Conservation (phyloP, 495 filamentous ascomycete genomes). For the Hypoxylon rickii region DNA sequence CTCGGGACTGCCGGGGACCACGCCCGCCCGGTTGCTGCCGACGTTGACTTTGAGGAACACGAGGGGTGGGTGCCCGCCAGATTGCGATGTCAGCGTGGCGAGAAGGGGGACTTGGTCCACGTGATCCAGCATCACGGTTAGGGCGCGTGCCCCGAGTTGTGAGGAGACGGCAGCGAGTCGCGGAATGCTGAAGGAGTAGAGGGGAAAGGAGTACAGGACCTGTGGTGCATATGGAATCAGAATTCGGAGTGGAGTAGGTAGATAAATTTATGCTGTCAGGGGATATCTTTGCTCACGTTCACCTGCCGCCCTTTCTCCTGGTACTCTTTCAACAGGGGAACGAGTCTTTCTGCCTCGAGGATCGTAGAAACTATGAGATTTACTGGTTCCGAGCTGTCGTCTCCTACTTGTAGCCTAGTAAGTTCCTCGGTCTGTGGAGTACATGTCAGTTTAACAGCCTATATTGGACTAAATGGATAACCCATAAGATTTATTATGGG, state of each 20-base stretch:
- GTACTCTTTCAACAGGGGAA: conserved; percentile 65
- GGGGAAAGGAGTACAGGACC: conserved; percentile 77
- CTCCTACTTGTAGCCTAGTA: conserved; percentile 73
- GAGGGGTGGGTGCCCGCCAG: conserved; percentile 49
- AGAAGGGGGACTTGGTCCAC: conserved; percentile 60
- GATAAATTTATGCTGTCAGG: too few relatives aligned
- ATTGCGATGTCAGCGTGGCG: conserved; percentile 39
- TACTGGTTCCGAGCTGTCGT: conserved; percentile 51
- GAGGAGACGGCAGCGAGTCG: conserved; percentile 60
- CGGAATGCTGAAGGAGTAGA: conserved; percentile 62
- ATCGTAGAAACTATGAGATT: conserved; percentile 81
- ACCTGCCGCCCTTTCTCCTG: conserved; percentile 53
- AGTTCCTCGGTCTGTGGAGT: conserved; percentile 68
- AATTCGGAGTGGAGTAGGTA: neutral
- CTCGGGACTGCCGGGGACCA: conserved; percentile 55
- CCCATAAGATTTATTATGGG: neutral
- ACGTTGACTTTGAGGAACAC: conserved; percentile 82
- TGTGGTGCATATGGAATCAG: conserved; percentile 30
- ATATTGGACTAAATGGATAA: neutral
- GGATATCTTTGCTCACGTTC: conserved; percentile 52
- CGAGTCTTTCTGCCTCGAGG: conserved; percentile 71
- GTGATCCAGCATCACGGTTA: conserved; percentile 78
- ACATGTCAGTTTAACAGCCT: conserved; percentile 5
- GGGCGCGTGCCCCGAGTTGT: conserved; percentile 53
- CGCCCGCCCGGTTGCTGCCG: conserved; percentile 75